Base-by-base conservation (phyloP, 306 rosid genomes). In the Carpinus viminea region DNA sequence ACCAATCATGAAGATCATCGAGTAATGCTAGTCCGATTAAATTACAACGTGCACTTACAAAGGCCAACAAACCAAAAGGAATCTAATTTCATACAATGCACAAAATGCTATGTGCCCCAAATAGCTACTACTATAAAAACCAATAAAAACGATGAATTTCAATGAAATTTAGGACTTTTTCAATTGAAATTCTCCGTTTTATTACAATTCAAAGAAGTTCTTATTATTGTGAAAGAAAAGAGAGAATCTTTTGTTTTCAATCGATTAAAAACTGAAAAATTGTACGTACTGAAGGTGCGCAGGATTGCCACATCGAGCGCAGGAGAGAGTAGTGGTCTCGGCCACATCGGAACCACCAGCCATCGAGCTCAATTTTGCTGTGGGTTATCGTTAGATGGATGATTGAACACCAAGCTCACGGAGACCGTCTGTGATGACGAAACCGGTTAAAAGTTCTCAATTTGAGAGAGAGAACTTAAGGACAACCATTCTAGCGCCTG, bases 241-340 rank as follows among this genome's bases (percentile, higher is more conserved):
- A 15, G 34, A 16, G 17, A 41, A 41, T 41, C 45, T 13, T 2
- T 38, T 6, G 38, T 41, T 34, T n/a, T 15, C 1, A 48, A 38
- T 15, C 12, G 55, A 9, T 18, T 60, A n/a, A 57, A 13, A 0
- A 41, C 3, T 24, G 52, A 12, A 7, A 50, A 43, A 1, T 20
- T 18, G 12, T n/a, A 72, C 89, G 24, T 86, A 96, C 98, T 91
- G 97, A 74, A 96, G 97, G 69, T 79, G 82, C 73, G 99, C 95
- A 72, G 97, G 96, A 50, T 93, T 90, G 79, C 83, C 86, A 74
- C 99, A 96, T 54, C 79, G 87, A 72, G 73, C 90, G 78, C 98
- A 96, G 17, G 91, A 87, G 45, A 91, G 86, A 21, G 80, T 7
- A 66, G 80, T 72, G 1, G 77, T 87, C 50, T 77, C 91, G 31